These are phyloP conservation scores for Lentinula detonsa DNA, from an alignment of 768 basidiomycete species.

Conservation along the genomic window DNA sequence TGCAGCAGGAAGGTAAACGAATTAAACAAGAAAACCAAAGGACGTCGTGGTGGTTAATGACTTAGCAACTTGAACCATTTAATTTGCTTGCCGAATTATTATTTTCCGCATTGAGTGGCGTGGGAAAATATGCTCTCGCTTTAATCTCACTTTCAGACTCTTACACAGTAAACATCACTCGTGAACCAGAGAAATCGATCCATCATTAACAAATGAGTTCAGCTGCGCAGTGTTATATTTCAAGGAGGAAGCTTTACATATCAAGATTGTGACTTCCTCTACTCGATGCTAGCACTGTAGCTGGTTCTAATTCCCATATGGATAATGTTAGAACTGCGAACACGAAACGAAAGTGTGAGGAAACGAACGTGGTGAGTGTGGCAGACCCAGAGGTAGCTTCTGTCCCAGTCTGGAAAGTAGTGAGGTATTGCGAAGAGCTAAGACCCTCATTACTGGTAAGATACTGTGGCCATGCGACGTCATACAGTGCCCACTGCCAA, in stretches of 20 bases:
- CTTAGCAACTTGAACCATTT: not conserved
- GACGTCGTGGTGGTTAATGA: constrained; percentile 6
- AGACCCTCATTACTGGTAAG: constrained; percentile 41
- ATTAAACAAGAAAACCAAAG: constrained; percentile 1
- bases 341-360: not conserved
- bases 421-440: constrained; percentile 47
- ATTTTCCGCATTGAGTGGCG: not conserved
- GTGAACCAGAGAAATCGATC: too few species aligned
- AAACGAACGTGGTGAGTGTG: constrained; percentile 46
- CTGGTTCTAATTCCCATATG: not conserved
- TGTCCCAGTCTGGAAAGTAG: constrained; percentile 54
- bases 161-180: too few species aligned
- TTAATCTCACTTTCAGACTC: too few species aligned
- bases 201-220: too few species aligned
- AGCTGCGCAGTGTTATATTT: too few species aligned
- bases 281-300: not conserved
- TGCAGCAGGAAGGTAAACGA: not conserved
- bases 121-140: not conserved
- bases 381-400: constrained; percentile 58
- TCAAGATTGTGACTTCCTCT: not conserved
- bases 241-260: too few species aligned
- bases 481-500: constrained; percentile 33
- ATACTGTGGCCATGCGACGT: constrained; percentile 30
- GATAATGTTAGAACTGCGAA: not conserved
- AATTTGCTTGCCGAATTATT: not conserved